A percentile compares a stretch with the other conserved stretches of the same genome.
phyloP scores from a whole-genome alignment of 495 filamentous ascomycete species.

The Aspergillus cristatus region DNA sequence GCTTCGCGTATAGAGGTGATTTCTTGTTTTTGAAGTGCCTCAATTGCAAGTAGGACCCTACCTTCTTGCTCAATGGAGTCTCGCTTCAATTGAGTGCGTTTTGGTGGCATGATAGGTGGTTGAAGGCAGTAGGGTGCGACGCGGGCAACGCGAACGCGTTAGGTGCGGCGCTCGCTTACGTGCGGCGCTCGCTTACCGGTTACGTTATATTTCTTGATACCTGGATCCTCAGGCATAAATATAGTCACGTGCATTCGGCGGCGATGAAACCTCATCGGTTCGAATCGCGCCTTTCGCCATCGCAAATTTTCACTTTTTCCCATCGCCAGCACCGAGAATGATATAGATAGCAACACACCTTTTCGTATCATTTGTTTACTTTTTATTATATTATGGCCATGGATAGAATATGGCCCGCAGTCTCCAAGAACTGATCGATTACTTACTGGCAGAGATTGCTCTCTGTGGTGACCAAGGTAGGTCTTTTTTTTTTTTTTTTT shows the following conservation, averaged over 20 bases:
- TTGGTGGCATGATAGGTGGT: no score
- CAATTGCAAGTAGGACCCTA: no score
- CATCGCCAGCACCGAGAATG: background rate
- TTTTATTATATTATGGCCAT: conserved; percentile 5
- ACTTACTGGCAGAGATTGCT: conserved; percentile 63
- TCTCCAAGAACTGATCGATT: conserved; percentile 62
- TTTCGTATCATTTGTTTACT: conserved; percentile 1
- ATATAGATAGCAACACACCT: background rate
- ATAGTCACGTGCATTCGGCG: conserved; percentile 15
- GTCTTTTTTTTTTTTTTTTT: conserved; percentile 23
- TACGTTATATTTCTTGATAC: no score
- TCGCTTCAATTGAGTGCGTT: no score
- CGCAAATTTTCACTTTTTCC: conserved; percentile 12
- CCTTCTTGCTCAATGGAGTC: no score
- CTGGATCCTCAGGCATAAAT: background rate
- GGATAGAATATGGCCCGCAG: conserved; percentile 48
- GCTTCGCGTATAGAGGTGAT: no score
- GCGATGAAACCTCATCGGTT: no score
- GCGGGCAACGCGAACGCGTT: no score
- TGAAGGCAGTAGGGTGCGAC: no score
- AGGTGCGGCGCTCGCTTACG: no score
- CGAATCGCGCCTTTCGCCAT: conserved; percentile 25
- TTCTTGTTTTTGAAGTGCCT: no score
- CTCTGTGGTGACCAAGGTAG: conserved; percentile 59
- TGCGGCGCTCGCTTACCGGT: no score